Conservation (phyloP, 2,329 filamentous ascomycete species). For the Nemania bipapillata region DNA sequence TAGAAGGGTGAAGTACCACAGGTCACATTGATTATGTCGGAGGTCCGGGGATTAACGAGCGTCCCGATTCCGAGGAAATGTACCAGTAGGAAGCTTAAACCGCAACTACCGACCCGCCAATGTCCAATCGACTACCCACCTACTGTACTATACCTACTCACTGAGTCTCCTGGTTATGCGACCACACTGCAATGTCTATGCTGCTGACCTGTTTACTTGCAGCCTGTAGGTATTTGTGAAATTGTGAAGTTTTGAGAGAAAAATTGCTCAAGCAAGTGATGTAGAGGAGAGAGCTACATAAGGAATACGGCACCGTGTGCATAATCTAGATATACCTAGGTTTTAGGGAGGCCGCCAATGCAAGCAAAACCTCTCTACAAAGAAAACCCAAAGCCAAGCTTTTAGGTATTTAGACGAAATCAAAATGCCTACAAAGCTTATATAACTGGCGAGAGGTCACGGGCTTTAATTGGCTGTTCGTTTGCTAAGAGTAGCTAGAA, state of each 20-base stretch:
- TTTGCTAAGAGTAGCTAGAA: background rate
- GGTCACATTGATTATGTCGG: background rate
- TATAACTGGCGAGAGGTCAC: no score
- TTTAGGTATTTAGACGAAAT: background rate
- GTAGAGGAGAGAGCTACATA: background rate
- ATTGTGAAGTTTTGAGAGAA: background rate
- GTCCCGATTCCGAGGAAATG: conserved; percentile 20
- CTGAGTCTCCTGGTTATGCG: background rate
- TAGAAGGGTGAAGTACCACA: background rate
- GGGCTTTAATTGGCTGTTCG: background rate
- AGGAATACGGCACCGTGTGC: background rate
- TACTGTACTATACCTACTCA: background rate
- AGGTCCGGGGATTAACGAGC: conserved; percentile 18
- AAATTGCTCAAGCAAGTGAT: background rate
- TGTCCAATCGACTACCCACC: background rate
- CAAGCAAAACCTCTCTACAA: background rate
- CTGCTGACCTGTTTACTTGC: no score
- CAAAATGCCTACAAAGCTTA: no score
- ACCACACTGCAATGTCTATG: background rate
- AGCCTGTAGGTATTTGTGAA: background rate
- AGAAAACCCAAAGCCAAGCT: background rate
- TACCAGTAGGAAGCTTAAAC: conserved; percentile 1
- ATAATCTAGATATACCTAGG: background rate
- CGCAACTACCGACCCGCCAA: conserved; percentile 1
- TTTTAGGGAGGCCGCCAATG: conserved; percentile 1